Base-by-base conservation (phyloP, 352 stramenopile genomes). In the Phytopythium aichiense region DNA sequence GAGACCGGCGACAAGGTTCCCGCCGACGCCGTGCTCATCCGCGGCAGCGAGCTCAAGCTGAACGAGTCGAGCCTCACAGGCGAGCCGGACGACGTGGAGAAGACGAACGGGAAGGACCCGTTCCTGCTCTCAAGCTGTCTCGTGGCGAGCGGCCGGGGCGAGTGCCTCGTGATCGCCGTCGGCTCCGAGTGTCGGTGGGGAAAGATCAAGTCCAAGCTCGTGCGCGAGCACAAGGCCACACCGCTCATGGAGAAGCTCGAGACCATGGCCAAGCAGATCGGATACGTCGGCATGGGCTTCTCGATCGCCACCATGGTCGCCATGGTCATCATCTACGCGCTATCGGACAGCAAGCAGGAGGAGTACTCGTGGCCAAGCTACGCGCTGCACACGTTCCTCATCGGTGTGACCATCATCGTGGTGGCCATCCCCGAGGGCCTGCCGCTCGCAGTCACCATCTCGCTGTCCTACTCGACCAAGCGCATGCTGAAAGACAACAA, bases 401-500 rank as follows among this genome's bases (percentile, higher is more conserved):
- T 98, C 28, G 91, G 82, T 49, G 92, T 98, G 18, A 97, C 92
- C 15, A 96, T 98, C 66, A 88, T 98, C 46, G 95, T 98, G 5
- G 94, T 98, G 5, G 94, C 95, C 18, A 97, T 98, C 61, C 95
- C 95, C 8, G 95, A 98, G 76, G 95, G 95, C 0, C 66, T 98
- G 8, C 95, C 95, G 16, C 75, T 98, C 9, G 95, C 94, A 0
- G 92, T 98, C 23, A 98, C 94, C 13, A 97, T 98, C 54, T 96
- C 90, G 42, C 76, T 98, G n/a, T 96, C 95, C 8, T 98, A 98
- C 62, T 97, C 86, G 25, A 99, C 92, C 16, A 98, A 98, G 61
- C 98, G 98, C 58, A 99, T 99, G 97, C 97, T 98, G 58, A 91
- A 93, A 50, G 96, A 99, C 72, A 96, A 99, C 72, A 99, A 99